Percentiles rank a stretch among this genome's conserved stretches.
Evolutionary conservation across 345 rosid genomes (phyloP).

Genomic region (Salix arbutifolia): DNA sequence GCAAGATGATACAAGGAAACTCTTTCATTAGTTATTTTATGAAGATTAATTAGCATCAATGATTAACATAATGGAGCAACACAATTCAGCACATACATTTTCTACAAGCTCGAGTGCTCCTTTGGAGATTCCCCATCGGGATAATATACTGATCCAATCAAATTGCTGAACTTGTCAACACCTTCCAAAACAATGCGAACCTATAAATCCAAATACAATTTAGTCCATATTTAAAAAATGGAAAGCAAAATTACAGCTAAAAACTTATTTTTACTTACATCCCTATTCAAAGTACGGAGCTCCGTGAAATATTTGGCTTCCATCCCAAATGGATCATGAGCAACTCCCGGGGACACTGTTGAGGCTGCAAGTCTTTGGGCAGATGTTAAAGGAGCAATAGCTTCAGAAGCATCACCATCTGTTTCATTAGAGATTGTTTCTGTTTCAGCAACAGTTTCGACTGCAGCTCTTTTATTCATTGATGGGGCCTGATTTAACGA

Average conservation of each 20-base stretch:
- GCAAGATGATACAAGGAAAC: neutral
- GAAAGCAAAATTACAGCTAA: neutral
- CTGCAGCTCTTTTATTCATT: slow-evolving; percentile 64
- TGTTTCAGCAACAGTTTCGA: slow-evolving; percentile 45
- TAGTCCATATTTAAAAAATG: neutral
- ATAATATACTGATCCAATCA: slow-evolving; percentile 91
- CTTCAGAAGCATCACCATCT: slow-evolving; percentile 66
- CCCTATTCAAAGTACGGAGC: slow-evolving; percentile 76
- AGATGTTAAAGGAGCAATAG: slow-evolving; percentile 68
- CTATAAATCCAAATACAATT: slow-evolving; percentile 33
- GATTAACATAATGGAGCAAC: neutral
- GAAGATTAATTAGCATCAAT: neutral
- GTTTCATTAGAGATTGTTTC: slow-evolving; percentile 45
- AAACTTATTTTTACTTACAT: slow-evolving; percentile 44
- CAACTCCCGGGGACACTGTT: slow-evolving; percentile 50
- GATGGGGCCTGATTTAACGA: slow-evolving; percentile 63
- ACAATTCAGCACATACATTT: slow-evolving; percentile 43
- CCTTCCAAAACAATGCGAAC: slow-evolving; percentile 98
- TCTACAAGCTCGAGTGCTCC: slow-evolving; percentile 93
- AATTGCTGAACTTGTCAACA: slow-evolving; percentile 83
- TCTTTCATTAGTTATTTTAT: neutral
- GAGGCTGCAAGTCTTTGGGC: slow-evolving; percentile 91
- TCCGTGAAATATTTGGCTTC: slow-evolving; percentile 95
- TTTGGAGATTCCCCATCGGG: slow-evolving; percentile 80
- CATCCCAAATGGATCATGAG: slow-evolving; percentile 75